These are phyloP conservation scores for Mrakia gelida DNA, from an alignment of 768 basidiomycete genomes.

Conservation along the genomic window DNA sequence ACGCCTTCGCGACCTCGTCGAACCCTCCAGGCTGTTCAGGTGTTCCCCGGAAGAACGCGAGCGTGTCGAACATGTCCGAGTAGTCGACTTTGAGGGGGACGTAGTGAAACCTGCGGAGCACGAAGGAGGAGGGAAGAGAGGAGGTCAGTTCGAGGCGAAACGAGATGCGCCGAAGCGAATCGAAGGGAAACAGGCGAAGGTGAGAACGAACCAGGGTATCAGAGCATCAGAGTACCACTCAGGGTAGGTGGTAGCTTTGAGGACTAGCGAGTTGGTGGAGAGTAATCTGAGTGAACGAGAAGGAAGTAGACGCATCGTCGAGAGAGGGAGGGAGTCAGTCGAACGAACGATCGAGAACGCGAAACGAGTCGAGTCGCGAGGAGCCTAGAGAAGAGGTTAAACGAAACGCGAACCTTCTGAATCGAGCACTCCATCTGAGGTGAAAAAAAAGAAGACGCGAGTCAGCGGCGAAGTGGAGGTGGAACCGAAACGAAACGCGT, in stretches of 20 bases:
- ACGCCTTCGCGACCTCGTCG: conserved; percentile 57
- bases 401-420: neutral
- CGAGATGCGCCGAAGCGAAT: neutral
- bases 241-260: conserved; percentile 41
- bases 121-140: neutral
- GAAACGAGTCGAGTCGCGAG: too few relatives aligned
- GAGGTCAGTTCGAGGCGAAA: neutral
- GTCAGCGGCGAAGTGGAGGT: neutral
- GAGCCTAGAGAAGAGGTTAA: too few relatives aligned
- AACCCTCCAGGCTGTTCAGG: conserved; percentile 47
- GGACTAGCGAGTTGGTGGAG: conserved; percentile 41
- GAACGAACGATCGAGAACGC: neutral
- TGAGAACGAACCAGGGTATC: conserved; percentile 10
- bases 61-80: conserved; percentile 63
- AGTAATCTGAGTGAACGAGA: conserved; percentile 38
- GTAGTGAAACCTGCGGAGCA: conserved; percentile 48
- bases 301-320: neutral
- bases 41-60: conserved; percentile 52
- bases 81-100: conserved; percentile 62
- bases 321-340: neutral
- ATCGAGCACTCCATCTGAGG: neutral
- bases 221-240: conserved; percentile 21
- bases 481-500: neutral
- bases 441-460: neutral
- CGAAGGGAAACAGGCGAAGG: neutral